Evolutionary conservation across 371 early-diverging fungal species (phyloP), one percentile per base, ranked within the genome.

Genomic region (Batkoa obscura): DNA sequence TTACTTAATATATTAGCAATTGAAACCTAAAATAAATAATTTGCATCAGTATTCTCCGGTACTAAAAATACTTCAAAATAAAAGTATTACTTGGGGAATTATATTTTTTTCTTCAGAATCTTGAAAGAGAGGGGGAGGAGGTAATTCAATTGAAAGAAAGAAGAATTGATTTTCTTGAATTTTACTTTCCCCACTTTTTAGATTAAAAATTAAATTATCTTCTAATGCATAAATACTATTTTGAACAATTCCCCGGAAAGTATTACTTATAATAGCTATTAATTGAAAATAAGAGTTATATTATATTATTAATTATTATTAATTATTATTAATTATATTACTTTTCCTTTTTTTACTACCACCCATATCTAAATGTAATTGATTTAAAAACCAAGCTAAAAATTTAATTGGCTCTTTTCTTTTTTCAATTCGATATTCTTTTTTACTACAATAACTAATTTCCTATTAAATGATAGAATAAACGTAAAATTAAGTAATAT

Each of bases 381-480:
- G 68, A 62, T 97, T 94, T 55, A 97, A 68, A 55, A 95, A 84
- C 98, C 98, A 97, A 0, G 85, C 78, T 10, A 95, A 60, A 59
- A 95, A 88, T 31, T 92, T 88, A 56, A 89, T 74, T 0, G 92
- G 86, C 66, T 97, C 96, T 37, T 80, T 74, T 63, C 90, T 90
- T 39, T 77, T 73, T 2, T 85, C 84, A 33, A 92, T 62, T 17
- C 75, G 75, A 68, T 92, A 98, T 48, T 74, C 69, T 58, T 85
- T 81, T 33, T 79, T 72, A 66, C 90, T 90, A 1, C 89, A 81
- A 56, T 78, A 85, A 3, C 83, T 78, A 8, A 94, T 81, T 70
- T 92, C 94, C 79, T 74, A 64, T 0, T 30, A 31, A 34, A 38
- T 12, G 12, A 1, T 32, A 17, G 50, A 2, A 23, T 23, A 23